Evolutionary conservation across 495 filamentous ascomycete genomes (phyloP), one percentile per base, ranked within the genome.

Genomic region (Podospora appendiculata): DNA sequence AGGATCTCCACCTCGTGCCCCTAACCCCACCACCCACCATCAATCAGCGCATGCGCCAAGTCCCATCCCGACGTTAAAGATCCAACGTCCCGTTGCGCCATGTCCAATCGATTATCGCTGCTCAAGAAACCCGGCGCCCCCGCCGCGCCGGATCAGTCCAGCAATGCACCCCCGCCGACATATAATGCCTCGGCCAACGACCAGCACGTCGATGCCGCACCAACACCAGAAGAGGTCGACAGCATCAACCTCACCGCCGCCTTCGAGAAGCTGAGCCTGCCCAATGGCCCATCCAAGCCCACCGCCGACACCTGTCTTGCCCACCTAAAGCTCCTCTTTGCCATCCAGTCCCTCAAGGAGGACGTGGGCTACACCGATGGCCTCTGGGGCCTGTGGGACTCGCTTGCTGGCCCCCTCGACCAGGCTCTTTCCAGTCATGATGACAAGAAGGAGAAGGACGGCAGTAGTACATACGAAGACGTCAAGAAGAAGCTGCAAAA

Each of bases 301-400:
- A 68, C 58, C 13, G 52, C 56, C 16, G 69, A 76, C 43, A 68
- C 69, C 10, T 89, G 85, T 58, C 75, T 89, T 10, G 85, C 80
- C 8, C 89, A 95, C 65, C 74, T 94, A 6, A 89, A 88, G 66
- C 70, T 95, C 8, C 77, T 95, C 9, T 80, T 82, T 48, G 79
- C 81, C 14, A 79, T 94, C 53, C 74, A 86, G 55, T 72, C 72
- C 41, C 65, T 94, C 51, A 85, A 84, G 48, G 80, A 90, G 53
- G 73, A 79, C 11, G 65, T 89, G 32, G 78, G 78, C 2, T 83
- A 77, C 40, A 78, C 66, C 6, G 81, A 87, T 56, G 80, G 81
- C 2, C 69, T 89, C 6, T 90, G 82, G 63, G 79, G 79, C 6
- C 72, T 92, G 39, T 69, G 68, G 51, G 80, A 88, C 53, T 59